These are phyloP conservation scores for Leptographium procerum DNA, from an alignment of 2,329 filamentous ascomycete genomes.

Conservation along the genomic window DNA sequence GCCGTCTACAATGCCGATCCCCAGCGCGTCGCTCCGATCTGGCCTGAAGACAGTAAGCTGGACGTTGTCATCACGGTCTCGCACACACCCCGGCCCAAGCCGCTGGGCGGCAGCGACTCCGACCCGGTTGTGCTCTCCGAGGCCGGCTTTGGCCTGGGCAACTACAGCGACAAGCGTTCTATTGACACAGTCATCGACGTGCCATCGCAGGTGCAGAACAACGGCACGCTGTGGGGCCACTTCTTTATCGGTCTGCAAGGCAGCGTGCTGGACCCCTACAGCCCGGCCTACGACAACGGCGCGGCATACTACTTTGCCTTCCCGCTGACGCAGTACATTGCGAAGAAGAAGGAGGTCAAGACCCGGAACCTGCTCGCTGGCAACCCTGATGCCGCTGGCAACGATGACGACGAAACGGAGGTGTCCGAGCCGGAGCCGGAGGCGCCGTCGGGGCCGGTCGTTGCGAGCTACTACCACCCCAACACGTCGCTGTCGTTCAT, in stretches of 20 bases:
- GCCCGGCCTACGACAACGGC: conserved; percentile 58
- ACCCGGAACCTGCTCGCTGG: conserved; percentile 72
- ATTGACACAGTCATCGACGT: conserved; percentile 69
- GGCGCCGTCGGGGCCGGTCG: conserved; percentile 51
- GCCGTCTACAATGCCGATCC: conserved; percentile 56
- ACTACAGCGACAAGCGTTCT: conserved; percentile 67
- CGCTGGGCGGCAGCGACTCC: conserved; percentile 52
- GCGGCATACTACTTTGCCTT: conserved; percentile 76
- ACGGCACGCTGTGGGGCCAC: conserved; percentile 89
- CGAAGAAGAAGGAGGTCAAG: conserved; percentile 83
- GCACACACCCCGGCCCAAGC: conserved; percentile 55
- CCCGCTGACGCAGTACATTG: conserved; percentile 78
- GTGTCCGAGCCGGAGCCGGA: conserved; percentile 29
- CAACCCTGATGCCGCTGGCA: conserved; percentile 30
- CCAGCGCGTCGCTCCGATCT: conserved; percentile 70
- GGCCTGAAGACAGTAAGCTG: conserved; percentile 65
- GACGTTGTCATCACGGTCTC: conserved; percentile 83
- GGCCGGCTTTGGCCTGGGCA: conserved; percentile 65
- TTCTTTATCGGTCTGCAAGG: conserved; percentile 78
- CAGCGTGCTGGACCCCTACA: conserved; percentile 62
- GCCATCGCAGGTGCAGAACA: conserved; percentile 71
- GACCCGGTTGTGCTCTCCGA: conserved; percentile 69
- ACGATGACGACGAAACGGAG: conserved; percentile 40
- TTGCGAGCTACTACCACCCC: conserved; percentile 85
- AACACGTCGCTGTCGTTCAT: conserved; percentile 87